Evolutionary conservation across 139 green algal species (phyloP).

Genomic region (Edaphochlamys debaryana): DNA sequence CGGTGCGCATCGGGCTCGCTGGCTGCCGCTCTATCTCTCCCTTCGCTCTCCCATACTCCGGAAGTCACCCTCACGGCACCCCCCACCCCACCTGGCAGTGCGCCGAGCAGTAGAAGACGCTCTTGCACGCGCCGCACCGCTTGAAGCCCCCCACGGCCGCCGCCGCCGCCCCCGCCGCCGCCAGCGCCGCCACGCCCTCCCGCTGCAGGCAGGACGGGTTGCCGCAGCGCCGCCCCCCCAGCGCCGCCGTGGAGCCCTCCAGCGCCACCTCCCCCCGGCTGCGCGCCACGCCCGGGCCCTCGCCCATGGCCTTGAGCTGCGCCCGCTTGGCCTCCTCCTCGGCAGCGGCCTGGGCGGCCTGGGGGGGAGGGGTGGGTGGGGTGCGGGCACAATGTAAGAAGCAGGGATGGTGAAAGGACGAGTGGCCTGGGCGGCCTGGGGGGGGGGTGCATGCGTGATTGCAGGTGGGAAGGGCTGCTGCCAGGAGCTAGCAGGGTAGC

Average conservation of each 20-base stretch:
- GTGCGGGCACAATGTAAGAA: no score
- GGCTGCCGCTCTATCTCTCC: no score
- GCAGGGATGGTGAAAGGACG: no score
- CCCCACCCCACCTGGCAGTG: slow-evolving; percentile 38
- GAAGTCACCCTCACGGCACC: no score
- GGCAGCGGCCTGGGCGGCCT: neutral
- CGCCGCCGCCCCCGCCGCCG: neutral
- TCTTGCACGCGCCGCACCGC: slow-evolving; percentile 57
- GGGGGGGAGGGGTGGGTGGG: neutral
- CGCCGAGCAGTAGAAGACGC: slow-evolving; percentile 38
- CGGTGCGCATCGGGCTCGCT: no score
- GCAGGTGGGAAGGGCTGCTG: no score
- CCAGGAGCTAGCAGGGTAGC: no score
- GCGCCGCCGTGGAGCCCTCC: slow-evolving; percentile 23
- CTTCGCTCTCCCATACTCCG: no score
- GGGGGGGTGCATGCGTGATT: no score
- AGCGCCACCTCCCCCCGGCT: slow-evolving; percentile 25
- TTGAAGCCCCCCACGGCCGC: slow-evolving; percentile 37
- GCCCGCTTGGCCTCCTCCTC: slow-evolving; percentile 26
- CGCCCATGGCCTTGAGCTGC: slow-evolving; percentile 44
- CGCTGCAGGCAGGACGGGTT: slow-evolving; percentile 44
- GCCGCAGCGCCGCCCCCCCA: slow-evolving; percentile 46
- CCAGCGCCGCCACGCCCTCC: slow-evolving; percentile 16
- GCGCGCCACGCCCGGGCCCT: slow-evolving; percentile 36
- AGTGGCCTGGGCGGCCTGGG: no score